Evolutionary conservation across 2,329 filamentous ascomycete genomes (phyloP), one percentile per base, ranked within the genome.

Genomic region (Dendryphion nanum): DNA sequence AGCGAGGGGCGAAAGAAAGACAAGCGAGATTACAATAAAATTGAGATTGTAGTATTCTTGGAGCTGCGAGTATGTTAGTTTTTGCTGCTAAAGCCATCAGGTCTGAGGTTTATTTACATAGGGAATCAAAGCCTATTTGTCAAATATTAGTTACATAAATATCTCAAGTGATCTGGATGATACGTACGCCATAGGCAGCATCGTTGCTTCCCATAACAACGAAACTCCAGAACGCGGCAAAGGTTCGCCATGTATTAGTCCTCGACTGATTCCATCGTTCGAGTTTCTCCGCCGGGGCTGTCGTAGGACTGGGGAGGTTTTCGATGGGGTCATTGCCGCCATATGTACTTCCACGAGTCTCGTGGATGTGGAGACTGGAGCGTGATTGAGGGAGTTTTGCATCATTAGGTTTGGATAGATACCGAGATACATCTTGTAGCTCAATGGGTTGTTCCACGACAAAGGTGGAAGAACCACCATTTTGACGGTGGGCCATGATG

Each of bases 201-300:
- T 88, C 84, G 51, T 84, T 85, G 67, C 82, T 75, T 5, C 84
- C 84, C 70, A 85, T 78, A 20, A 85, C 69, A 15, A 82, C 66
- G 47, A 87, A 80, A 4, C 75, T 74, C 63, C 77, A 79, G 50
- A 82, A 79, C 3, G 79, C 75, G 1, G 78, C 72, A 23, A 77
- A 61, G 31, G 79, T 78, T 26, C 82, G 76, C 49, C 69, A 81
- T 4, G 77, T 64, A 55, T 83, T 86, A 29, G 71, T 68, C 6
- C 66, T 60, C 0, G 83, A 75, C n/a, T 68, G 64, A 51, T 86
- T 86, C 85, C 84, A 88, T 61, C 61, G 68, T 52, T 84, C 76
- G 13, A 69, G 52, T 38, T 68, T 64, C 19, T 60, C 61, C 4
- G 64, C 50, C 1, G 67, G 65, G 33, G 59, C 54, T 1, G 67